Percentiles rank a stretch among this genome's conserved stretches.
phyloP scores from a whole-genome alignment of 306 rosid genomes.

The Crotalaria pallida region DNA sequence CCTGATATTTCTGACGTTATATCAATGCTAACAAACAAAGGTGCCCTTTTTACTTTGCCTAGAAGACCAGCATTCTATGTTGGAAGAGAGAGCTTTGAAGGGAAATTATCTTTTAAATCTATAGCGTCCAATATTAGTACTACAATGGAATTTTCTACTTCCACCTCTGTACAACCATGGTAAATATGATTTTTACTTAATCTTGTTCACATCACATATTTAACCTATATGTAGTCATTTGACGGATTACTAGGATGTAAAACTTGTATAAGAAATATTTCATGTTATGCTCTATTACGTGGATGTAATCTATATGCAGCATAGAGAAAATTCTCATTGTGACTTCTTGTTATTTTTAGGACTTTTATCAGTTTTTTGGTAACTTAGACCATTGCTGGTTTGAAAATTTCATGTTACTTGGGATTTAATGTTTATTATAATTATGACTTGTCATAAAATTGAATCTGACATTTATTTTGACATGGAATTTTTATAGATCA shows the following conservation, averaged over 20 bases:
- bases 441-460: too few relatives aligned
- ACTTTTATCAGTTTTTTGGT: too few relatives aligned
- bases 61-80: constrained; percentile 8
- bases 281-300: not conserved
- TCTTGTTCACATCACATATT: not conserved
- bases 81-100: not conserved
- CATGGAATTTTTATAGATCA: too few relatives aligned
- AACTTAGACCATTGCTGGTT: too few relatives aligned
- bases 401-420: too few relatives aligned
- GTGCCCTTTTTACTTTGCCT: not conserved
- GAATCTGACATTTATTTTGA: too few relatives aligned
- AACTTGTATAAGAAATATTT: not conserved
- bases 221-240: not conserved
- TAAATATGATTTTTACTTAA: not conserved
- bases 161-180: not conserved
- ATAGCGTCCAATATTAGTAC: not conserved
- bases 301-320: too few relatives aligned
- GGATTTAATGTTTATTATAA: too few relatives aligned
- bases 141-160: not conserved
- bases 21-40: constrained; percentile 6
- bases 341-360: too few relatives aligned
- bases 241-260: not conserved
- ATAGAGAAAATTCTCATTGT: too few relatives aligned
- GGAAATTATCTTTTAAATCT: not conserved
- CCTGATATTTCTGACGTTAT: not conserved